phyloP scores from a whole-genome alignment of 768 basidiomycete species.

The Boletus tomentosulus region DNA sequence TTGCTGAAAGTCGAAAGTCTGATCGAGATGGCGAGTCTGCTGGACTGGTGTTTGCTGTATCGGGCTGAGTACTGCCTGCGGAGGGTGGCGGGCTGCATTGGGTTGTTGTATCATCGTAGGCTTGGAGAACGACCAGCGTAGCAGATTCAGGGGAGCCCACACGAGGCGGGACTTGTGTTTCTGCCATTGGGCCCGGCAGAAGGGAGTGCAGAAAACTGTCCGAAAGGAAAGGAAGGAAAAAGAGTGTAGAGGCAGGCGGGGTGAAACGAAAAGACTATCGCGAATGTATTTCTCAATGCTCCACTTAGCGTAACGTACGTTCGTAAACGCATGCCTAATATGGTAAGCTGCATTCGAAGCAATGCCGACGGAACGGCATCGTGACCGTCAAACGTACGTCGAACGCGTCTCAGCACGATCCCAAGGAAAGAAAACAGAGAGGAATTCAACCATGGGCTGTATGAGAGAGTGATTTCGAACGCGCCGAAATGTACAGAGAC shows the following conservation, averaged over 20 bases:
- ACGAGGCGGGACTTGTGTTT: conserved; percentile 5
- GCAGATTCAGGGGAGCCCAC: conserved; percentile 26
- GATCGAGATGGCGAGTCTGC: conserved; percentile 15
- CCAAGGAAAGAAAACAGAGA: not conserved
- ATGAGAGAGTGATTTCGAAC: not conserved
- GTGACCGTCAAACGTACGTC: not conserved
- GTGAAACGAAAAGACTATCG: conserved; percentile 13
- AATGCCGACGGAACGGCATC: not conserved
- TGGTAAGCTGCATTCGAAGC: conserved; percentile 7
- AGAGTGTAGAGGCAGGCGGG: conserved; percentile 10
- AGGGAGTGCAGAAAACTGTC: conserved; percentile 1
- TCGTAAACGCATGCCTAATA: conserved; percentile 32
- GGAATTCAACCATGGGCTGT: too few species aligned
- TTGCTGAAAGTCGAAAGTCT: conserved; percentile 21
- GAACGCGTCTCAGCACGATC: too few species aligned
- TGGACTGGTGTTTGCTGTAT: conserved; percentile 6
- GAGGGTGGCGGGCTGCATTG: not conserved
- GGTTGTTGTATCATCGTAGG: conserved; percentile 16
- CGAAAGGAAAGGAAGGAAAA: conserved; percentile 4
- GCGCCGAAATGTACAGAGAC: not conserved
- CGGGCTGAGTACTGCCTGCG: not conserved
- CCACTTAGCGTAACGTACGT: conserved; percentile 25
- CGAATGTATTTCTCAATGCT: not conserved
- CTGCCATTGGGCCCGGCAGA: conserved; percentile 11
- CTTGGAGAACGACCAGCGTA: conserved; percentile 25